Evolutionary conservation across 331 rosid genomes (phyloP).

Genomic region (Spiraea crenata): DNA sequence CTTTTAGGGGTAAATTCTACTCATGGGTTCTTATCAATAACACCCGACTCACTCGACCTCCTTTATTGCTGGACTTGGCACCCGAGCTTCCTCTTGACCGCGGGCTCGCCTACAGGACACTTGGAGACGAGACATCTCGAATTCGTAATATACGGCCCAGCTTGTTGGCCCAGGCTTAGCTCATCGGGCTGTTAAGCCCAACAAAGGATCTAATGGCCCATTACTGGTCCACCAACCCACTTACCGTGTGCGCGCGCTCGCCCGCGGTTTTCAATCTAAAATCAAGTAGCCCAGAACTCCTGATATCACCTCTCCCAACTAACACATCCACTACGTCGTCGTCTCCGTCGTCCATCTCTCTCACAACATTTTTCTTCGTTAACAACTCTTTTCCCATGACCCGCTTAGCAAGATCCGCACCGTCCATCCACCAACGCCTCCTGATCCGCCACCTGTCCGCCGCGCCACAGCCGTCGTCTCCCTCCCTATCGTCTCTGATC

Average conservation of each 20-base stretch:
- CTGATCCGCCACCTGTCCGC: conserved; percentile 15
- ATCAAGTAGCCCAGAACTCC: not conserved
- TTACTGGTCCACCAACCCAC: not conserved
- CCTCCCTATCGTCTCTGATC: conserved; percentile 23
- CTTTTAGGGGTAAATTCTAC: no score
- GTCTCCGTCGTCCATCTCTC: not conserved
- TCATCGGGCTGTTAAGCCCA: no score
- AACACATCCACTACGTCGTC: conserved; percentile 3
- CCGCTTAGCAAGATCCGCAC: conserved; percentile 18
- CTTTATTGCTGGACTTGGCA: no score
- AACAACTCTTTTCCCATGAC: conserved; percentile 25
- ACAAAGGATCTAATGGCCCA: not conserved
- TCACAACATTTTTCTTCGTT: not conserved
- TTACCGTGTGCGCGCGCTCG: not conserved
- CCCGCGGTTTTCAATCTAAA: not conserved
- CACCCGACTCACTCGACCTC: no score
- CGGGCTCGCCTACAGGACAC: no score
- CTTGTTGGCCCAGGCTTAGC: no score
- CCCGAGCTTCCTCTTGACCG: no score
- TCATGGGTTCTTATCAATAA: no score
- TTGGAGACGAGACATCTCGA: no score
- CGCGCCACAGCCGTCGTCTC: conserved; percentile 7
- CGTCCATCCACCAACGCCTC: conserved; percentile 26
- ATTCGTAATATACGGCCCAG: no score
- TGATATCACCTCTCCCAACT: not conserved